phyloP scores from a whole-genome alignment of 306 rosid genomes.

The Quercus glauca region DNA sequence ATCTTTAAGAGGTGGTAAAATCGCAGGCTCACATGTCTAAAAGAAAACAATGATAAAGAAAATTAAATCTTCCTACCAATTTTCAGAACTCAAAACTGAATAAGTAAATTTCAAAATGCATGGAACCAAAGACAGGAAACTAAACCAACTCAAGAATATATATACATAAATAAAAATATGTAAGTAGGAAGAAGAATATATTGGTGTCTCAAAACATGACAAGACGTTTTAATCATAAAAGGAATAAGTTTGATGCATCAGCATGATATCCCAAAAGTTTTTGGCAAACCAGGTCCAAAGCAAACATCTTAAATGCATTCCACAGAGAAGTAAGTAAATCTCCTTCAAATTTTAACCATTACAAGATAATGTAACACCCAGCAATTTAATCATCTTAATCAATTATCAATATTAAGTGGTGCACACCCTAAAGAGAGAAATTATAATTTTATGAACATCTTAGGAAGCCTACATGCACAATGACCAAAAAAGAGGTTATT shows the following conservation, averaged over 20 bases:
- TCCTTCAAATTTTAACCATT: too few relatives aligned
- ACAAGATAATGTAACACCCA: too few relatives aligned
- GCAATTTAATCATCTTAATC: too few relatives aligned
- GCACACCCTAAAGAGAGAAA: too few relatives aligned
- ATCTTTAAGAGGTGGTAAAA: conserved; percentile 81
- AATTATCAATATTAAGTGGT: too few relatives aligned
- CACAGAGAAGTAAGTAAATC: too few relatives aligned
- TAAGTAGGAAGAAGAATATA: not conserved
- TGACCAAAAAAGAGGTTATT: too few relatives aligned
- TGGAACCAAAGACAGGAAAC: not conserved
- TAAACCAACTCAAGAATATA: not conserved
- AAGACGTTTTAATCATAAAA: not conserved
- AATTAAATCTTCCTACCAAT: not conserved
- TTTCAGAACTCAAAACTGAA: not conserved
- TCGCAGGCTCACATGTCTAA: conserved; percentile 85
- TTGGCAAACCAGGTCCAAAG: conserved; percentile 20
- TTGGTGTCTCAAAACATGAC: too few relatives aligned
- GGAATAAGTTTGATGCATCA: not conserved
- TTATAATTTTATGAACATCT: too few relatives aligned
- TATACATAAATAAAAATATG: not conserved
- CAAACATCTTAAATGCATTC: not conserved
- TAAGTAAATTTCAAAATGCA: not conserved
- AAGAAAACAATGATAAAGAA: conserved; percentile 22
- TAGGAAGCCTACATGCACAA: too few relatives aligned
- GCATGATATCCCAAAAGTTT: not conserved